phyloP scores from a whole-genome alignment of 257 asterid species.

The Scutellaria baicalensis region DNA sequence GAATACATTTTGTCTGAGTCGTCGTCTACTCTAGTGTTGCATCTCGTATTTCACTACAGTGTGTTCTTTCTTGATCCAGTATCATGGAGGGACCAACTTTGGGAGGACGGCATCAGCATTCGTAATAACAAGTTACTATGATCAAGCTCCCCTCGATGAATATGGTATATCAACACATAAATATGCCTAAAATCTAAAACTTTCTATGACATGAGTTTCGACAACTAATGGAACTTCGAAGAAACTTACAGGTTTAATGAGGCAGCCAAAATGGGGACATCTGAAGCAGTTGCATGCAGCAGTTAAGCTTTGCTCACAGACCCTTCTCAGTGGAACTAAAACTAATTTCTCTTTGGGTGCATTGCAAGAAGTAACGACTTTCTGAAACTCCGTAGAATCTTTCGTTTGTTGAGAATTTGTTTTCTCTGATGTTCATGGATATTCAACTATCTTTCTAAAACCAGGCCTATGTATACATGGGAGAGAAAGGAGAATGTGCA shows the following conservation, averaged over 20 bases:
- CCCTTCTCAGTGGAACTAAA: constrained; percentile 47
- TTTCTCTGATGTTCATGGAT: neutral
- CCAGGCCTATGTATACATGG: constrained; percentile 55
- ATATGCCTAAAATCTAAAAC: neutral
- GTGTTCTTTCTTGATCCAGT: constrained; percentile 15
- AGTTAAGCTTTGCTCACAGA: constrained; percentile 43
- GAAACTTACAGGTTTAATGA: constrained; percentile 49
- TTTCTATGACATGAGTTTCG: neutral
- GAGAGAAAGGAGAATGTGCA: constrained; percentile 56
- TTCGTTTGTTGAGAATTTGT: too few species aligned
- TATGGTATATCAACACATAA: constrained; percentile 39
- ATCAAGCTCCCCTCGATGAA: constrained; percentile 83
- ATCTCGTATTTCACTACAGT: neutral
- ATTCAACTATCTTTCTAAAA: neutral
- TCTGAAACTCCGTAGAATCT: too few species aligned
- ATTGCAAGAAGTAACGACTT: constrained; percentile 52
- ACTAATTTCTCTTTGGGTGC: constrained; percentile 36
- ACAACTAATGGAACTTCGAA: neutral
- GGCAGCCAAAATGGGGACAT: constrained; percentile 87
- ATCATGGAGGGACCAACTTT: constrained; percentile 89
- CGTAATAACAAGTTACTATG: constrained; percentile 57
- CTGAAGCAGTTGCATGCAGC: constrained; percentile 65
- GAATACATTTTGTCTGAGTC: too few species aligned
- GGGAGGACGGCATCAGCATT: constrained; percentile 57
- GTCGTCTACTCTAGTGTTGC: neutral